Percentiles rank a stretch among this genome's conserved stretches.
These are phyloP conservation scores for Rosa rugosa DNA, from an alignment of 306 rosid genomes.

Conservation along the genomic window DNA sequence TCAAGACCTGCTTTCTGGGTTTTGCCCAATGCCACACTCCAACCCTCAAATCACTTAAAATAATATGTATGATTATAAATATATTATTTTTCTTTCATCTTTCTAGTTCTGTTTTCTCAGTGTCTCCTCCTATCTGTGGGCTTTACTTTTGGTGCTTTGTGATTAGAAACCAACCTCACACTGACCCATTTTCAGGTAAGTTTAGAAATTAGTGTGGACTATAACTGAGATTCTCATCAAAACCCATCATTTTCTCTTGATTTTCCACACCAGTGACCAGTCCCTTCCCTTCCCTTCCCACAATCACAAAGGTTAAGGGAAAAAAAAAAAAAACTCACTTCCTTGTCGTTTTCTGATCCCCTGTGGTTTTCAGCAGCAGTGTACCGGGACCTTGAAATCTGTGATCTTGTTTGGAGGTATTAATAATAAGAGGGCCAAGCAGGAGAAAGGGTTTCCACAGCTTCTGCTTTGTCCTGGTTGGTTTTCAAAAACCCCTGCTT, in stretches of 20 bases:
- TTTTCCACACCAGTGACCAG: not conserved
- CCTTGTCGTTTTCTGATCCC: not conserved
- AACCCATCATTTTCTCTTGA: slow-evolving; percentile 46
- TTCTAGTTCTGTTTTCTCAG: slow-evolving; percentile 24
- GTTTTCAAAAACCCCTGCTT: slow-evolving; percentile 30
- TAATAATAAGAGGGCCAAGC: slow-evolving; percentile 19
- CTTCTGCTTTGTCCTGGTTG: slow-evolving; percentile 40
- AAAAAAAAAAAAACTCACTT: not conserved
- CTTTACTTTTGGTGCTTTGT: not conserved
- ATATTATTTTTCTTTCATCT: not conserved
- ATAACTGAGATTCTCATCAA: slow-evolving; percentile 48
- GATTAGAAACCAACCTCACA: slow-evolving; percentile 7
- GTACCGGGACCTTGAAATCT: slow-evolving; percentile 40
- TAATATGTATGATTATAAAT: not conserved
- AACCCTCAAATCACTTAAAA: not conserved
- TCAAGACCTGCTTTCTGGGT: slow-evolving; percentile 28
- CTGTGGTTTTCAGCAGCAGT: slow-evolving; percentile 15
- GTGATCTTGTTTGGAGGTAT: slow-evolving; percentile 59
- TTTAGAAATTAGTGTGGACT: slow-evolving; percentile 3
- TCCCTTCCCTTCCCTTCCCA: not conserved
- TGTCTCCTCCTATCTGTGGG: slow-evolving; percentile 15
- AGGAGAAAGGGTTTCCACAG: slow-evolving; percentile 11
- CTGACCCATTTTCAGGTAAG: slow-evolving; percentile 21
- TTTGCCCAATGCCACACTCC: slow-evolving; percentile 25
- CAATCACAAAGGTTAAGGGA: not conserved